These are phyloP conservation scores for Shiraia sp. DNA, from an alignment of 2,329 filamentous ascomycete species.

Conservation along the genomic window DNA sequence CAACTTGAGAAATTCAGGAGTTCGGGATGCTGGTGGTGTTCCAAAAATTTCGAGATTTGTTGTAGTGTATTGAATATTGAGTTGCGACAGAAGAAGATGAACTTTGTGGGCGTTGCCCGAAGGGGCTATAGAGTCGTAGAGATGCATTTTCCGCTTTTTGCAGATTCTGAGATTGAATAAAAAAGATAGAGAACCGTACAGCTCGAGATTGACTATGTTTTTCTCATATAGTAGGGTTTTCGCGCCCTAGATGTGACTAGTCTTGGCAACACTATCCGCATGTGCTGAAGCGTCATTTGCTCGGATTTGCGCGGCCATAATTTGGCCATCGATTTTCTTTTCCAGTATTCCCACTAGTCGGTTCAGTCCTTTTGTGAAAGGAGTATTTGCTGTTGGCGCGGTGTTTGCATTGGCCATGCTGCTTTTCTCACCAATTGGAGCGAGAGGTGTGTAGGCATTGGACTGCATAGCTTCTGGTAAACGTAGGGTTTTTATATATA, in stretches of 20 bases:
- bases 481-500: not conserved
- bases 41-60: constrained; percentile 15
- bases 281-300: constrained; percentile 9
- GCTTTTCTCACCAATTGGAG: not conserved
- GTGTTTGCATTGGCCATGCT: not conserved
- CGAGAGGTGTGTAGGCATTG: not conserved
- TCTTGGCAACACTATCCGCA: not conserved
- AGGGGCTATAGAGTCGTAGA: constrained; percentile 20
- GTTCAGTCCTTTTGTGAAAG: constrained; percentile 15
- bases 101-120: constrained; percentile 26
- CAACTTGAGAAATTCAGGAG: constrained; percentile 10
- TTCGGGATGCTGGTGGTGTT: constrained; percentile 11
- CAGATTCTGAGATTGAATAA: too few relatives aligned
- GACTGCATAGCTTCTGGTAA: not conserved
- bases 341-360: constrained; percentile 8
- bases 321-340: constrained; percentile 15
- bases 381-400: too few relatives aligned
- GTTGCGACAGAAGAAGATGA: constrained; percentile 15
- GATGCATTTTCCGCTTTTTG: too few relatives aligned
- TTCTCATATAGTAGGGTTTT: too few relatives aligned
- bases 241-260: constrained; percentile 4
- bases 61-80: constrained; percentile 13
- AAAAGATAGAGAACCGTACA: too few relatives aligned
- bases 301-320: constrained; percentile 15
- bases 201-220: too few relatives aligned